Evolutionary conservation across 1,139 yeast species (phyloP).

Genomic region (Taphrina wiesneri): DNA sequence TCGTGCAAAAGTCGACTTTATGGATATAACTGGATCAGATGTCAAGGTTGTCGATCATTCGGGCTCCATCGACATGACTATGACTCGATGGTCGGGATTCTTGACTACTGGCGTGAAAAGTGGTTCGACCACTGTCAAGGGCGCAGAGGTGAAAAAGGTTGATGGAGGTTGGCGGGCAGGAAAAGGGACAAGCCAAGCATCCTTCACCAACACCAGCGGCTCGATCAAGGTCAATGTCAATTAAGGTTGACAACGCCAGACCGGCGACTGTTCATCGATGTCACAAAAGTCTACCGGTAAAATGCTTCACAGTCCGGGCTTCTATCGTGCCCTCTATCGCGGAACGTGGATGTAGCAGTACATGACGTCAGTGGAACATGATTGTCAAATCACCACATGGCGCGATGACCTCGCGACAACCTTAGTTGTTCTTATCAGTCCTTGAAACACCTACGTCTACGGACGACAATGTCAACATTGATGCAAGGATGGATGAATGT

Average conservation of each 20-base stretch:
- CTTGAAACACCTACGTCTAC: no score
- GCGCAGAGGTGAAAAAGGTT: not conserved
- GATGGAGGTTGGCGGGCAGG: slow-evolving; percentile 9
- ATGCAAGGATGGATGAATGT: no score
- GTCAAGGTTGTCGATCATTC: not conserved
- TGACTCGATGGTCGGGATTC: slow-evolving; percentile 18
- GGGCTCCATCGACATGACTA: slow-evolving; percentile 9
- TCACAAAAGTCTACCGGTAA: no score
- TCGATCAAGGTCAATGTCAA: slow-evolving; percentile 1
- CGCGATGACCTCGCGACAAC: no score
- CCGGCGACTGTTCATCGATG: no score
- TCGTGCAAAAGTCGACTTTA: not conserved
- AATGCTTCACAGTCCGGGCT: no score
- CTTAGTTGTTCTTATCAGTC: no score
- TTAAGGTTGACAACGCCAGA: no score
- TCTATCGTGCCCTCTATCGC: no score
- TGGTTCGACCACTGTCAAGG: slow-evolving; percentile 13
- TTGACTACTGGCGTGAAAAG: slow-evolving; percentile 2
- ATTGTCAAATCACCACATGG: not conserved
- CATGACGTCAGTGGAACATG: not conserved
- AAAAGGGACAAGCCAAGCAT: not conserved
- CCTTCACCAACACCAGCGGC: not conserved
- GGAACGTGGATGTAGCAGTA: not conserved
- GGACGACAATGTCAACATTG: no score
- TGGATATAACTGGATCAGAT: not conserved